Percentiles rank a stretch among this genome's conserved stretches.
Evolutionary conservation across 805 yeast genomes (phyloP).

Genomic region (Metschnikowia aberdeeniae): DNA sequence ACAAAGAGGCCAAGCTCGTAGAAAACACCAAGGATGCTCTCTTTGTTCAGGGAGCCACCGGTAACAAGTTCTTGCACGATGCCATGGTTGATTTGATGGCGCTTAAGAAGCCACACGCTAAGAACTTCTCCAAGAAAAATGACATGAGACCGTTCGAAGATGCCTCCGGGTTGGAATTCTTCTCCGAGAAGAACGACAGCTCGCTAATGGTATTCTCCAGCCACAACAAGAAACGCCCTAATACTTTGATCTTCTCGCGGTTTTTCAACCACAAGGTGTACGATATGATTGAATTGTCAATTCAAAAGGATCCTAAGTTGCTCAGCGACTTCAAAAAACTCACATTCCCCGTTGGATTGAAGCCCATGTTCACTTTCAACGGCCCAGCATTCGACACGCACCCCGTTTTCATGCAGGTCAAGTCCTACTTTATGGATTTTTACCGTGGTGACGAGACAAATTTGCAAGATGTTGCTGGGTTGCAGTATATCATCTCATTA

Average conservation of each 20-base stretch:
- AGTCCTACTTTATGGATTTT: conserved; percentile 86
- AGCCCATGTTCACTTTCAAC: conserved; percentile 91
- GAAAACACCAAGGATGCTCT: conserved; percentile 89
- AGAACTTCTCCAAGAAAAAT: conserved; percentile 84
- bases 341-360: conserved; percentile 84
- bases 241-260: conserved; percentile 81
- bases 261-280: conserved; percentile 86
- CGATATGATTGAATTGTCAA: conserved; percentile 89
- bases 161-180: conserved; percentile 76
- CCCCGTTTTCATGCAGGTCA: conserved; percentile 79
- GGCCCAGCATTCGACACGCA: conserved; percentile 89
- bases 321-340: conserved; percentile 73
- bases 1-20: conserved; percentile 79
- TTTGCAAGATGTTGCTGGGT: conserved; percentile 88
- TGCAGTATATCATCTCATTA: conserved; percentile 84
- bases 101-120: conserved; percentile 84
- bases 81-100: conserved; percentile 85
- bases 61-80: conserved; percentile 78
- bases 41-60: conserved; percentile 84
- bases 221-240: conserved; percentile 87
- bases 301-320: conserved; percentile 61
- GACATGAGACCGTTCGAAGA: conserved; percentile 93
- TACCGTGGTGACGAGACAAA: conserved; percentile 81
- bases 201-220: conserved; percentile 78
- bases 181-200: conserved; percentile 90